A percentile compares a stretch with the other conserved stretches of the same genome.
Evolutionary conservation across 768 basidiomycete genomes (phyloP).

Genomic region (Lentinula raphanica): DNA sequence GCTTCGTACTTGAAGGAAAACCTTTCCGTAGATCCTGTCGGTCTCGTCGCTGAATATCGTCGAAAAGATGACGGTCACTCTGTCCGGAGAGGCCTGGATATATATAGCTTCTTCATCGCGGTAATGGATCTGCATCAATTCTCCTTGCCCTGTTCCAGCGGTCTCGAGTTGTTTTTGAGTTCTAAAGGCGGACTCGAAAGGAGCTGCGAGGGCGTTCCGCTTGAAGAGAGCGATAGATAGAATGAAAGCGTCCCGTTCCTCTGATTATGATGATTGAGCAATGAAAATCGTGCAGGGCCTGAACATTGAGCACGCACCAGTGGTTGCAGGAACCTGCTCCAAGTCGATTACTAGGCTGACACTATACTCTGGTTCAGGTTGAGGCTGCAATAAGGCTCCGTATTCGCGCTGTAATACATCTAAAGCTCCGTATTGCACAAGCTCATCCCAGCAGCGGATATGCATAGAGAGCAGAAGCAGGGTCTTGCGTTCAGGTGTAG

Average conservation of each 20-base stretch:
- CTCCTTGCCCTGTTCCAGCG: conserved; percentile 61
- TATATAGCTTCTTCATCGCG: conserved; percentile 97
- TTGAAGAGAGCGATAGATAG: conserved; percentile 81
- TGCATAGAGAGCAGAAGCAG: conserved; percentile 87
- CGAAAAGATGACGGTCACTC: conserved; percentile 96
- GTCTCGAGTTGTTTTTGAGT: conserved; percentile 80
- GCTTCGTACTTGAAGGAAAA: conserved; percentile 84
- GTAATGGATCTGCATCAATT: conserved; percentile 91
- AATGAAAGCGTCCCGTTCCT: conserved; percentile 74
- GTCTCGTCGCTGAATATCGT: conserved; percentile 97
- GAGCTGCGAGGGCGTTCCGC: conserved; percentile 90
- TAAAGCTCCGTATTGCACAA: conserved; percentile 80
- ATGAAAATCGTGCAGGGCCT: not conserved
- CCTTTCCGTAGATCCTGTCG: conserved; percentile 92
- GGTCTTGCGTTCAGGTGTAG: conserved; percentile 82
- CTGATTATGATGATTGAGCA: conserved; percentile 34
- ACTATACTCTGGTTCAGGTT: conserved; percentile 84
- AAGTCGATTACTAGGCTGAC: conserved; percentile 84
- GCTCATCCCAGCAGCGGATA: conserved; percentile 95
- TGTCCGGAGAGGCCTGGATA: conserved; percentile 86
- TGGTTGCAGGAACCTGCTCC: conserved; percentile 75
- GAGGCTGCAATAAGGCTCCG: conserved; percentile 57
- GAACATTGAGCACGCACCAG: conserved; percentile 46
- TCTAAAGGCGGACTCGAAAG: conserved; percentile 85
- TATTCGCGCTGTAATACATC: conserved; percentile 81